Base-by-base conservation (phyloP, 148 eudicot genomes). In the Fagopyrum tataricum region DNA sequence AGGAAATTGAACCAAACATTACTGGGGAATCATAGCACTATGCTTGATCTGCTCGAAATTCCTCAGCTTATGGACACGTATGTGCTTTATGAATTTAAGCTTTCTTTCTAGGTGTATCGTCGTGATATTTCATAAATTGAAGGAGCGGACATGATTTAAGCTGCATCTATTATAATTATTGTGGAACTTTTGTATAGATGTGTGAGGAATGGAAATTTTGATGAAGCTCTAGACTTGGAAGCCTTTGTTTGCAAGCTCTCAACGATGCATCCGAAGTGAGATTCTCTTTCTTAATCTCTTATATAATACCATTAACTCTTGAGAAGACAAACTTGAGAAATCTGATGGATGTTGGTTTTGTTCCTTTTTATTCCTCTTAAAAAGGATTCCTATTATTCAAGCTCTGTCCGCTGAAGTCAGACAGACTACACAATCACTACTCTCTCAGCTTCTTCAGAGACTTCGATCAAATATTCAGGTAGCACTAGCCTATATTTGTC, bases 61-160 rank as follows among this genome's bases (percentile, higher is more conserved):
- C 99, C 99, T 78, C 99, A 95, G 84, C 97, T 95, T 78, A 95
- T 95, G 99, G 99, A 95, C 89, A 95, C 99, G 99, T 95, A 92
- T 66, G 93, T 88, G 79, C 72, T 76, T 64, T 39, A 31, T 64
- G 44, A 31, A 13, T 62, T 62, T 7, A 26, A 12, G n/a, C n/a
- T 64, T 4, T 39, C 43, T 13, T 64, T 31, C 17, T 31, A 13
- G 12, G 3, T 64, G 37, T 26, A 13, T 64, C 64, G 37, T 64
- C 1, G 69, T 64, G 69, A 64, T 64, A 37, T 64, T 31, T 64
- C 18, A 39, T 64, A 18, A 64, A 64, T 64, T 64, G 43, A 31
- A 31, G 13, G 43, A 31, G 4, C 12, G 42, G 15, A 37, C 13
- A 18, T 64, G 69, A 64, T 39, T 4, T 43, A 64, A 31, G 69